Conservation (phyloP, 768 basidiomycete species). For the Boletus reticulatus region DNA sequence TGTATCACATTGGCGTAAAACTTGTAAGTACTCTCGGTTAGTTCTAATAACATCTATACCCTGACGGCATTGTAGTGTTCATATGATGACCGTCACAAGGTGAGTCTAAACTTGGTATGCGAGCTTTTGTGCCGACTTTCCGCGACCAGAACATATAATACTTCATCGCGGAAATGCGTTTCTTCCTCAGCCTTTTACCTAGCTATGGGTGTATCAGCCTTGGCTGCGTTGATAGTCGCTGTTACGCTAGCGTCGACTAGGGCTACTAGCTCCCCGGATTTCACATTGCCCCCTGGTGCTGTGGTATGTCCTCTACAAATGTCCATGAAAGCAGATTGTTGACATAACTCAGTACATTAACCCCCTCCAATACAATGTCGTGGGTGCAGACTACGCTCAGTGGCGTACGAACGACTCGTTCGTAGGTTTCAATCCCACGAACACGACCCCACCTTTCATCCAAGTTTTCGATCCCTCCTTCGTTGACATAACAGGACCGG, state of each 20-base stretch:
- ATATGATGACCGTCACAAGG: not conserved
- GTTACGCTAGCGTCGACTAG: not conserved
- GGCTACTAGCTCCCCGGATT: not conserved
- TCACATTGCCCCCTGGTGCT: constrained; percentile 16
- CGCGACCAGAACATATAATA: not conserved
- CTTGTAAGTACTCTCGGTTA: no score
- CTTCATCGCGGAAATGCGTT: not conserved
- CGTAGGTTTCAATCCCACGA: constrained; percentile 59
- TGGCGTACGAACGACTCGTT: constrained; percentile 37
- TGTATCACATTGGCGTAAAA: no score
- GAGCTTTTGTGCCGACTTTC: not conserved
- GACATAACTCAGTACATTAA: constrained; percentile 43
- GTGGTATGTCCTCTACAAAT: constrained; percentile 13
- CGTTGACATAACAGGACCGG: constrained; percentile 53
- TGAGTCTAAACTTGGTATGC: constrained; percentile 8
- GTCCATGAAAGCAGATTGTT: not conserved
- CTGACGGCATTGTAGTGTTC: no score
- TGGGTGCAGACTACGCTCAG: constrained; percentile 41
- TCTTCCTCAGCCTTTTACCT: not conserved
- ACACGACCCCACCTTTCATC: constrained; percentile 57
- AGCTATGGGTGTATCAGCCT: constrained; percentile 2
- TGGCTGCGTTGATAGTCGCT: not conserved
- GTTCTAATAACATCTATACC: no score
- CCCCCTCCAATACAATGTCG: constrained; percentile 50
- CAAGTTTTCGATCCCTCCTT: constrained; percentile 56